A percentile compares a stretch with the other conserved stretches of the same genome.
Conservation (phyloP, 768 basidiomycete species). For the Hortiboletus campestris region DNA sequence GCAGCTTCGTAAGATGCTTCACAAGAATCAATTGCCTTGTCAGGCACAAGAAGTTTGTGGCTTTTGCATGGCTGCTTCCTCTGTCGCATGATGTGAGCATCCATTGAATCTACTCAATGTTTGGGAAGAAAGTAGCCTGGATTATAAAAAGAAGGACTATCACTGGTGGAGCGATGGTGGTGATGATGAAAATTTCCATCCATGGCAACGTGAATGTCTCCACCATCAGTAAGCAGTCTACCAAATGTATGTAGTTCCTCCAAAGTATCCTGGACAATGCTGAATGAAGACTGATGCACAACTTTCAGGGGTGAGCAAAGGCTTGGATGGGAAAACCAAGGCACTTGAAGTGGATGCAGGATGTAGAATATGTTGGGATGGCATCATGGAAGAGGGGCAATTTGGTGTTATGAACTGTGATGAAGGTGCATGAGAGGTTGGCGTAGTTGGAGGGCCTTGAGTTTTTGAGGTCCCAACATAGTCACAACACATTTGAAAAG, state of each 20-base stretch:
- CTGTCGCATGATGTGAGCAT: no score
- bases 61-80: no score
- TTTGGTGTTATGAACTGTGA: no score
- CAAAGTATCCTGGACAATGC: constrained; percentile 34
- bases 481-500: not conserved
- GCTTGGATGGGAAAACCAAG: no score
- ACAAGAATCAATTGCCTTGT: no score
- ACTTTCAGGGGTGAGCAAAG: no score
- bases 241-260: constrained; percentile 8
- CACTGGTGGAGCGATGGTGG: constrained; percentile 30
- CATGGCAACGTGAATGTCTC: constrained; percentile 36
- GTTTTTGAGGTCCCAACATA: no score
- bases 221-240: constrained; percentile 16
- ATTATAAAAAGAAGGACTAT: constrained; percentile 33
- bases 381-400: not conserved
- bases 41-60: no score
- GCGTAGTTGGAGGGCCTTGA: no score
- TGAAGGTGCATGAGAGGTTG: no score
- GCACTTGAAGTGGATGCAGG: not conserved
- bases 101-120: no score
- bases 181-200: constrained; percentile 43
- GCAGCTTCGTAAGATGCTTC: no score
- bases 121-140: constrained; percentile 17
- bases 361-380: not conserved
- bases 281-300: constrained; percentile 1